Base-by-base conservation (phyloP, 441 rosid genomes). In the Pelargonium australe region DNA sequence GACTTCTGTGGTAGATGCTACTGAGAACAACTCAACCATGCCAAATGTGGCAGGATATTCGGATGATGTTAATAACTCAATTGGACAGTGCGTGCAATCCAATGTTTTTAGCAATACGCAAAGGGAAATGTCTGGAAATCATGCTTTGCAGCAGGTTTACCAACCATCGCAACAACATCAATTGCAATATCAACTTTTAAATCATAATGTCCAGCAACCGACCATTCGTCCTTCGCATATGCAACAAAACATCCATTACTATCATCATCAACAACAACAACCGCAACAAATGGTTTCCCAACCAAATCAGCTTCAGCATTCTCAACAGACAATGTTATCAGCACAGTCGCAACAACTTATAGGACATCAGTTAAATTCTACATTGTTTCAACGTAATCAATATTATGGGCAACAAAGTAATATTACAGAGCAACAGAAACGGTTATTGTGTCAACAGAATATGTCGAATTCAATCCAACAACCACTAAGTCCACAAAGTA, bases 181-280 rank as follows among this genome's bases (percentile, higher is more conserved):
- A 51, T 51, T 51, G 58, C 58, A 51, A 7, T 51, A 51, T 51
- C 58, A 51, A 17, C 58, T 51, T 51, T 14, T 51, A 51, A 51
- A 51, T n/a, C 58, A 51, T 51, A 51, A 51, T 51, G 58, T 51
- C 37, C 37, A 31, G 51, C 51, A 45, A 17, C 14, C 6, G 58
- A 51, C 2, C 58, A 0, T 13, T 3, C 58, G 20, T n/a, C 58
- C 57, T 51, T 51, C 58, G 2, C 58, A 51, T 51, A n/a, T 51
- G 7, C 58, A 51, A 51, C 58, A 51, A 17, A 51, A 51, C 58
- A 14, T 51, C 17, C 58, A 51, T 51, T 51, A 51, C 58, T 51
- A 51, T 51, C 58, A 51, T 51, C 58, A 51, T 2, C 58, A 51
- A n/a, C 16, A n/a, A 17, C 58, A n/a, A 5, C 58, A 1, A 3